Conservation (phyloP, 2,329 filamentous ascomycete genomes). For the Arthroderma sp. region DNA sequence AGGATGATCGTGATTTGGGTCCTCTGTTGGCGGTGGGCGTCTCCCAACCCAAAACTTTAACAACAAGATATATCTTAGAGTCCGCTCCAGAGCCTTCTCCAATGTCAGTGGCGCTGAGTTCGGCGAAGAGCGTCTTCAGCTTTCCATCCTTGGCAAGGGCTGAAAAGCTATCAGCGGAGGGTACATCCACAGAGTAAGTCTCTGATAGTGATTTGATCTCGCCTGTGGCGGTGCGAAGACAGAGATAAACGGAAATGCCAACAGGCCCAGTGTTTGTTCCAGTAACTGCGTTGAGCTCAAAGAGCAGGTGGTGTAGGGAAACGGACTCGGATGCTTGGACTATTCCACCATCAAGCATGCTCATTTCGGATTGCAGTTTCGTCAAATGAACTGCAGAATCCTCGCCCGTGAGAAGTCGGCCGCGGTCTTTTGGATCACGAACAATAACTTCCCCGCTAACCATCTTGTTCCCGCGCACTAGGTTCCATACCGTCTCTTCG, state of each 20-base stretch:
- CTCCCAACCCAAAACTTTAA: conserved; percentile 58
- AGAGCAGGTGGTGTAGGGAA: conserved; percentile 63
- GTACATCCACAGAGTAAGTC: conserved; percentile 65
- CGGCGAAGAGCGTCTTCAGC: conserved; percentile 75
- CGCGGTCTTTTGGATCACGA: conserved; percentile 68
- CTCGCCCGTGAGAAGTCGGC: conserved; percentile 76
- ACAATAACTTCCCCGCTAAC: conserved; percentile 91
- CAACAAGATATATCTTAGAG: conserved; percentile 67
- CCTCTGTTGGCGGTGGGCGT: conserved; percentile 18
- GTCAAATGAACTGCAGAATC: conserved; percentile 89
- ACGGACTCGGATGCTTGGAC: conserved; percentile 53
- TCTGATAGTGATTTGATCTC: conserved; percentile 62
- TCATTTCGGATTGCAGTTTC: conserved; percentile 89
- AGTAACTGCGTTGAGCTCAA: conserved; percentile 72
- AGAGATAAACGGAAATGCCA: conserved; percentile 65
- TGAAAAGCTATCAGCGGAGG: conserved; percentile 57
- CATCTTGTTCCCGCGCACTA: conserved; percentile 88
- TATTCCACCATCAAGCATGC: conserved; percentile 73
- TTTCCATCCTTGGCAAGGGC: conserved; percentile 52
- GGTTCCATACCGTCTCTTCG: conserved; percentile 87
- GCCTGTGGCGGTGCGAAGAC: conserved; percentile 53
- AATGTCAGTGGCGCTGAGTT: conserved; percentile 65
- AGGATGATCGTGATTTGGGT: conserved; percentile 20
- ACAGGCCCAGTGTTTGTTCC: conserved; percentile 64
- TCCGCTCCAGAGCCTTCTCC: conserved; percentile 49